Evolutionary conservation across 2,329 filamentous ascomycete species (phyloP), one percentile per base, ranked within the genome.

Genomic region (Zymoseptoria pseudotritici): DNA sequence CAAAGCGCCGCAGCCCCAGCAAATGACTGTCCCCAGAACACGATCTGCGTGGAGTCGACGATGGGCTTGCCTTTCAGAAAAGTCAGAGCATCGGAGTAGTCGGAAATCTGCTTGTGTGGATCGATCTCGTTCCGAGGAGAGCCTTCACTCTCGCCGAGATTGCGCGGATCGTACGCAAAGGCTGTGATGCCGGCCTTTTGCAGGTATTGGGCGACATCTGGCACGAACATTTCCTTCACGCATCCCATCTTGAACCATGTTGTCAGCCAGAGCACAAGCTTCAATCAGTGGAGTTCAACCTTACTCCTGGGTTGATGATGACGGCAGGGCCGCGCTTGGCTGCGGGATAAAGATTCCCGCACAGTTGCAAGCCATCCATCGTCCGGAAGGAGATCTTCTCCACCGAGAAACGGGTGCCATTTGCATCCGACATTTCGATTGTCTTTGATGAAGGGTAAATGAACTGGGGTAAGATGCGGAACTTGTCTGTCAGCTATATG

Each of bases 1-100:
- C 58, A 64, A 0, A 72, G 59, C 0, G 69, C 67, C 2, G 74
- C 63, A 1, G 58, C 58, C 6, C 54, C 72, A 22, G 62, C 51
- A 50, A 74, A 72, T 3, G 74, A 77, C 53, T 71, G 66, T 5
- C 76, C 75, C 75, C 75, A 78, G 65, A 76, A 65, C 3, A 53
- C 67, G 36, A 77, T 70, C 17, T 64, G 61, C 11, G 64, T 58
- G 2, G 70, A 62, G 50, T 74, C 66, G 10, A 76, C 73, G n/a
- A 59, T 65, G 3, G 67, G 55, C 13, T 67, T 64, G 4, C 51
- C 58, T 29, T 56, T 42, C 3, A 75, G 63, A 59, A 70, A 77
- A 8, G 70, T 75, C 42, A 77, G 60, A 2, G 74, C 74, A 56
- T 78, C 76, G 4, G 66, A 65, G 42, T 66, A 68, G 61, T 77